Evolutionary conservation across 495 filamentous ascomycete species (phyloP).

Genomic region (Cryomyces antarcticus): DNA sequence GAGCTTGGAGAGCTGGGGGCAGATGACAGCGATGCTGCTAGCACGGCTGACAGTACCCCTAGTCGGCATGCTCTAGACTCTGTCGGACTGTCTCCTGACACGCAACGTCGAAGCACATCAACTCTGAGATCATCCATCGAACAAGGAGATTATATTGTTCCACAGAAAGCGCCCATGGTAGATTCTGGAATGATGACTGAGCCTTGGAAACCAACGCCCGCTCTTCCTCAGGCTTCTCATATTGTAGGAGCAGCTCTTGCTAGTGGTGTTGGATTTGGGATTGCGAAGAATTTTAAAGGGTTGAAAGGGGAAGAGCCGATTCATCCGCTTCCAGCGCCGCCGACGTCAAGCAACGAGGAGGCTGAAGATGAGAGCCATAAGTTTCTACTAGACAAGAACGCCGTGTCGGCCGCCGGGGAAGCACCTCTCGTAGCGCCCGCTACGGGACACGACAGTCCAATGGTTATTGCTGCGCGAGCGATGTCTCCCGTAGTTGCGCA

Average conservation of each 20-base stretch:
- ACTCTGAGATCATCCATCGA: neutral
- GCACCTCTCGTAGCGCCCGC: too few relatives aligned
- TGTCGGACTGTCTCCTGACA: constrained; percentile 8
- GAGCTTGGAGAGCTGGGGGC: constrained; percentile 63
- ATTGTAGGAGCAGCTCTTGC: constrained; percentile 9
- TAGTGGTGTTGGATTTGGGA: constrained; percentile 7
- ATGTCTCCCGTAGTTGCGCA: too few relatives aligned
- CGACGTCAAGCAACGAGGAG: too few relatives aligned
- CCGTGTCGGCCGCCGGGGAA: too few relatives aligned
- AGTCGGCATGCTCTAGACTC: constrained; percentile 2
- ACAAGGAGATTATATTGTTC: neutral
- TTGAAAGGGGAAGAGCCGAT: too few relatives aligned
- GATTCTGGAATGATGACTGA: constrained; percentile 85
- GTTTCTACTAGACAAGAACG: too few relatives aligned
- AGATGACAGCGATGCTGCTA: constrained; percentile 36
- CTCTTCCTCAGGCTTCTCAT: constrained; percentile 1
- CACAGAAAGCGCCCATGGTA: constrained; percentile 17
- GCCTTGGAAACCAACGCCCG: constrained; percentile 27
- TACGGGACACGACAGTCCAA: too few relatives aligned
- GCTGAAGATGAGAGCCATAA: too few relatives aligned
- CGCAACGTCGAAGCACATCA: constrained; percentile 1
- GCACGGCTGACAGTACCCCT: constrained; percentile 25
- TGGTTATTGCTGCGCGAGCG: too few relatives aligned
- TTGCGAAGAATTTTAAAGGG: too few relatives aligned
- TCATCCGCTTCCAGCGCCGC: too few relatives aligned